Evolutionary conservation across 31 red algal genomes (phyloP).

Genomic region (Porphyra umbilicalis): DNA sequence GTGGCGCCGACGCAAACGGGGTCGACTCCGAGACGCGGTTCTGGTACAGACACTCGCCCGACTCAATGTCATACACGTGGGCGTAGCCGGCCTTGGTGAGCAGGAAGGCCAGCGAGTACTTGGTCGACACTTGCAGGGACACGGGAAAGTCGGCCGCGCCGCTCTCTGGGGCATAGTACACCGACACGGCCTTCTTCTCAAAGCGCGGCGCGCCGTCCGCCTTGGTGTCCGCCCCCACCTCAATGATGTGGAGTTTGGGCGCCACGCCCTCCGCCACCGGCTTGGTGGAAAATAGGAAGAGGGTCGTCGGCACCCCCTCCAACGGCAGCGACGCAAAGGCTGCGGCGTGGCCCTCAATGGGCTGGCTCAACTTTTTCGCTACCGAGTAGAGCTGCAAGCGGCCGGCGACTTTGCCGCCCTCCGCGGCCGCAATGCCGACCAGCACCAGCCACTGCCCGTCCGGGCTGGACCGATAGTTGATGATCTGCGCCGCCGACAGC

Average conservation of each 20-base stretch:
- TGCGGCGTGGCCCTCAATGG: constrained; percentile 96
- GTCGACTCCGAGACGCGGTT: constrained; percentile 91
- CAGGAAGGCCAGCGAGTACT: constrained; percentile 73
- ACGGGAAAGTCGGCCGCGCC: constrained; percentile 88
- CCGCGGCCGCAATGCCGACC: constrained; percentile 71
- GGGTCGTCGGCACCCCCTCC: constrained; percentile 67
- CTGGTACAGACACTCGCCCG: constrained; percentile 85
- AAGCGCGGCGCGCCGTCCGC: constrained; percentile 89
- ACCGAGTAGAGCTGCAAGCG: constrained; percentile 93
- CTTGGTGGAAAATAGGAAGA: constrained; percentile 96
- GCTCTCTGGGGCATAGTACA: constrained; percentile 84
- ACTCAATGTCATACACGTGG: constrained; percentile 89
- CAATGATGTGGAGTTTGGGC: constrained; percentile 88
- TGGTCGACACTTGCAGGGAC: constrained; percentile 72
- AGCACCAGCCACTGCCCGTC: constrained; percentile 86
- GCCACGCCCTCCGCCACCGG: constrained; percentile 33
- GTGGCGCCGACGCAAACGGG: constrained; percentile 68
- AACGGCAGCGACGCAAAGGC: constrained; percentile 70
- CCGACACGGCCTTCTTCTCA: constrained; percentile 77
- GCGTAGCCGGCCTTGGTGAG: constrained; percentile 97
- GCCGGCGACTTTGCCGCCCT: constrained; percentile 72
- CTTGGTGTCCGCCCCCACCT: constrained; percentile 92
- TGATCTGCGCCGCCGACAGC: constrained; percentile 82
- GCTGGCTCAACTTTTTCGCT: constrained; percentile 87
- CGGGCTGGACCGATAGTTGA: constrained; percentile 78